Conservation (phyloP, 2,329 filamentous ascomycete genomes). For the Aschersonia sp. region DNA sequence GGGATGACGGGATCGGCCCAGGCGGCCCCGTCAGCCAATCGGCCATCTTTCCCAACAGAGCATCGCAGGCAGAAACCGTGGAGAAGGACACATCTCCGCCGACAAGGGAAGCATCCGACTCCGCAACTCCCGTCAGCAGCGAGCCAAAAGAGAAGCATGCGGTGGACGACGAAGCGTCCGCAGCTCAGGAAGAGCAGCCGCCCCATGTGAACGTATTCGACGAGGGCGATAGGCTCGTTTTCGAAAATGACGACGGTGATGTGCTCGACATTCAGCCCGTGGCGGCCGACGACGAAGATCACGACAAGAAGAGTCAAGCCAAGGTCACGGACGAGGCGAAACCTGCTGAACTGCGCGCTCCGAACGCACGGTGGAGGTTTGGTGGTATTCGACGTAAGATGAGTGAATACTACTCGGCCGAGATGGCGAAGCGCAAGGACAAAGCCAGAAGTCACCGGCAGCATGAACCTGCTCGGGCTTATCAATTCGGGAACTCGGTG, state of each 20-base stretch:
- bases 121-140: constrained; percentile 18
- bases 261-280: constrained; percentile 50
- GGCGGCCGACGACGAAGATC: constrained; percentile 2
- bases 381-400: constrained; percentile 33
- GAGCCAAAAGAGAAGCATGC: constrained; percentile 15
- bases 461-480: constrained; percentile 64
- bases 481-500: constrained; percentile 71
- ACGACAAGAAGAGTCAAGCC: background rate
- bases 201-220: constrained; percentile 54
- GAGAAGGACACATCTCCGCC: constrained; percentile 16
- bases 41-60: constrained; percentile 61
- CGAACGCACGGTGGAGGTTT: constrained; percentile 15
- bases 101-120: constrained; percentile 16
- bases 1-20: constrained; percentile 57
- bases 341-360: background rate
- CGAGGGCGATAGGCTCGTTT: constrained; percentile 63
- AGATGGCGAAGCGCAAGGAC: constrained; percentile 46
- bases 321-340: background rate
- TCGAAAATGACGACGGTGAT: constrained; percentile 79
- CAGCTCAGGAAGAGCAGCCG: constrained; percentile 4
- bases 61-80: constrained; percentile 10
- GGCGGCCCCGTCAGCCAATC: constrained; percentile 84
- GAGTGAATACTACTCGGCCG: constrained; percentile 39
- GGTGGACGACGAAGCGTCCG: constrained; percentile 10
- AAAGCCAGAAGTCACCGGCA: constrained; percentile 46